phyloP scores from a whole-genome alignment of 2,329 filamentous ascomycete genomes.

The Sporothrix euskadiensis region DNA sequence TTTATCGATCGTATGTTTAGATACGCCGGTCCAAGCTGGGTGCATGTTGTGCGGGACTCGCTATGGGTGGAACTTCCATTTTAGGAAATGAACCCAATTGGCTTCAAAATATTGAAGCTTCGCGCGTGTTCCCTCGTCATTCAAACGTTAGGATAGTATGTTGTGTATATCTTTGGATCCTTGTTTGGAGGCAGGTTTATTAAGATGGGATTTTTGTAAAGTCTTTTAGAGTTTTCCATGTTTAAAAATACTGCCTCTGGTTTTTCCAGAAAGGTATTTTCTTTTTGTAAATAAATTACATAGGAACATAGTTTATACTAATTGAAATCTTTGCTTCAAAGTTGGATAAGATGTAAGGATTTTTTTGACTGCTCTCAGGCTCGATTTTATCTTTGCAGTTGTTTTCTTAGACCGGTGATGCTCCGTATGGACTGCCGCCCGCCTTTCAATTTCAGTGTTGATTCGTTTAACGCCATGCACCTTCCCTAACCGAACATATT shows the following conservation, averaged over 20 bases:
- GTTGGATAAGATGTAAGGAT: not conserved
- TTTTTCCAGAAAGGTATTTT: no score
- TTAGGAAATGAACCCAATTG: not conserved
- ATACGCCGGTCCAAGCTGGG: not conserved
- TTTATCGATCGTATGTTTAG: no score
- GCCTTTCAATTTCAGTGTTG: not conserved
- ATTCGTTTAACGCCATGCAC: not conserved
- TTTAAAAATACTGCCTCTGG: no score
- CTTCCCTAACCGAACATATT: not conserved
- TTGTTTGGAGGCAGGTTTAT: no score
- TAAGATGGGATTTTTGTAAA: no score
- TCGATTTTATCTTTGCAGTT: not conserved
- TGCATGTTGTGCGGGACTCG: not conserved
- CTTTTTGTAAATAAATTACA: no score
- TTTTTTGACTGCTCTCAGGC: not conserved
- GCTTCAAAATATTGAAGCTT: not conserved
- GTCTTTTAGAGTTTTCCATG: no score
- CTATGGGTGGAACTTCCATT: not conserved
- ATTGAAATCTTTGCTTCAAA: not conserved
- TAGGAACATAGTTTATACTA: no score
- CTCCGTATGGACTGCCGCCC: not conserved
- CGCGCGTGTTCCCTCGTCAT: not conserved
- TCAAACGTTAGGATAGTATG: no score
- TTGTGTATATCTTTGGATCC: no score
- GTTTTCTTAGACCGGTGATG: not conserved